Evolutionary conservation across 2,329 filamentous ascomycete genomes (phyloP).

Genomic region (Sphaerulina populicola): DNA sequence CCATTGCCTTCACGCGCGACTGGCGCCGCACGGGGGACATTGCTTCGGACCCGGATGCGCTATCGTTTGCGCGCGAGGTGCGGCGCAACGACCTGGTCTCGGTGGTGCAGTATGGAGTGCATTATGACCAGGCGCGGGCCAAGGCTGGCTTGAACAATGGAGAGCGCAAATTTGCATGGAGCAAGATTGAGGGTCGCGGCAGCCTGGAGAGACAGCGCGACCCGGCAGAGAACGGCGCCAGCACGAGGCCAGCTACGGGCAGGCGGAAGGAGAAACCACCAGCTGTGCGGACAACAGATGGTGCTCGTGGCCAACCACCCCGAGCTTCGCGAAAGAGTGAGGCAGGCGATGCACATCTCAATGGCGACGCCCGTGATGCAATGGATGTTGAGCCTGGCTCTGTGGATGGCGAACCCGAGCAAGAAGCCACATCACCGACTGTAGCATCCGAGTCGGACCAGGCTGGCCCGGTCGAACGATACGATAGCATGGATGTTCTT

Average conservation of each 20-base stretch:
- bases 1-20: slow-evolving; percentile 53
- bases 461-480: slow-evolving; percentile 25
- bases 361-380: slow-evolving; percentile 35
- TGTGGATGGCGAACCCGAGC: slow-evolving; percentile 24
- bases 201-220: slow-evolving; percentile 18
- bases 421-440: slow-evolving; percentile 24
- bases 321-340: slow-evolving; percentile 31
- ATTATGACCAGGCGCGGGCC: slow-evolving; percentile 36
- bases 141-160: slow-evolving; percentile 16
- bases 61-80: slow-evolving; percentile 54
- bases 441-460: slow-evolving; percentile 23
- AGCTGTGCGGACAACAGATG: slow-evolving; percentile 20
- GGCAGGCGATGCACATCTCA: slow-evolving; percentile 30
- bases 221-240: slow-evolving; percentile 13
- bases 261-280: slow-evolving; percentile 15
- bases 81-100: slow-evolving; percentile 52
- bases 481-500: slow-evolving; percentile 29
- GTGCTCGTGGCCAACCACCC: slow-evolving; percentile 10
- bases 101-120: slow-evolving; percentile 56
- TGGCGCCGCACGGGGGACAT: slow-evolving; percentile 45
- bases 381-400: slow-evolving; percentile 39
- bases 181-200: slow-evolving; percentile 20
- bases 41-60: slow-evolving; percentile 46
- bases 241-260: slow-evolving; percentile 7
- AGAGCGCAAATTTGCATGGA: slow-evolving; percentile 25